Evolutionary conservation across 257 asterid species (phyloP).

Genomic region (Solanum arcanum): DNA sequence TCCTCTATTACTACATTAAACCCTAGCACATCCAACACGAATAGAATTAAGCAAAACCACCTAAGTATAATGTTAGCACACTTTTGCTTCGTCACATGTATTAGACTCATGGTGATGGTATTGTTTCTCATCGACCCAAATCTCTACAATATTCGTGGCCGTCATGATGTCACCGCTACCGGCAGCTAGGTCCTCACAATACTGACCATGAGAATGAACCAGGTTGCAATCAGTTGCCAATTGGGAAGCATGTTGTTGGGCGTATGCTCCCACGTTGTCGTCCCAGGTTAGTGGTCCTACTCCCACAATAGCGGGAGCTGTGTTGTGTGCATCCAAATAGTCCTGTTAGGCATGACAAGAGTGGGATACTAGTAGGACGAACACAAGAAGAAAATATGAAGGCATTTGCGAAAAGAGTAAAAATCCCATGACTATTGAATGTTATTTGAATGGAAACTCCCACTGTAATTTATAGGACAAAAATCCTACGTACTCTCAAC

Average conservation of each 20-base stretch:
- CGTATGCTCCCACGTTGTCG: conserved; percentile 4
- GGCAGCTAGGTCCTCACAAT: not conserved
- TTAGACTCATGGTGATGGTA: not conserved
- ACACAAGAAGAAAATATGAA: not conserved
- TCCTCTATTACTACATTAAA: too few species aligned
- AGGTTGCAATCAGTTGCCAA: not conserved
- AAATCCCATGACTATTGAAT: not conserved
- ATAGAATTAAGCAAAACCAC: too few species aligned
- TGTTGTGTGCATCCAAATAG: conserved; percentile 12
- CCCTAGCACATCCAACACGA: too few species aligned
- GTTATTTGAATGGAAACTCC: not conserved
- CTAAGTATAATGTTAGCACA: not conserved
- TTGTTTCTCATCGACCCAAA: conserved; percentile 13
- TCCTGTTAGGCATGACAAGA: conserved; percentile 1
- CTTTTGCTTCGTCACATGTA: not conserved
- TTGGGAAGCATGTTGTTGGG: not conserved
- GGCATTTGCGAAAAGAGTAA: not conserved
- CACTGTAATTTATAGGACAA: not conserved
- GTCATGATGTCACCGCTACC: not conserved
- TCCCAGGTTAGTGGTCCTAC: conserved; percentile 4
- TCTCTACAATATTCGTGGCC: not conserved
- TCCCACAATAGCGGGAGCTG: not conserved
- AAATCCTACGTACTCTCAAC: too few species aligned
- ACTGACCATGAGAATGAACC: conserved; percentile 5
- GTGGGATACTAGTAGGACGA: not conserved